These are phyloP conservation scores for Coemansia sp. DNA, from an alignment of 192 early-diverging fungal genomes.

Conservation along the genomic window DNA sequence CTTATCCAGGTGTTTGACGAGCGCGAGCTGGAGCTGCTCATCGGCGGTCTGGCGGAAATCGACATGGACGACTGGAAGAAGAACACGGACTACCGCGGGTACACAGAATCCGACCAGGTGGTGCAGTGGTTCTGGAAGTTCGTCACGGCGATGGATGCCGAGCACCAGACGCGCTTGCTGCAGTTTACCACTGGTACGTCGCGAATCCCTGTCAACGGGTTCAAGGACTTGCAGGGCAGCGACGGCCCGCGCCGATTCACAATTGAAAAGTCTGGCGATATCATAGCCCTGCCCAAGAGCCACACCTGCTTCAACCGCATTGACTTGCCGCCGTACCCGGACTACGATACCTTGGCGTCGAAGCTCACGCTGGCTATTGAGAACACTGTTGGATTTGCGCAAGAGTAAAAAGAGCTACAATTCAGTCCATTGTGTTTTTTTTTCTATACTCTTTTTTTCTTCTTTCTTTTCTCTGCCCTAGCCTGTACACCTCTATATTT, in stretches of 20 bases:
- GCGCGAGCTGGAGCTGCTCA: constrained; percentile 95
- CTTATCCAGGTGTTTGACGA: constrained; percentile 96
- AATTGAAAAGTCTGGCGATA: constrained; percentile 91
- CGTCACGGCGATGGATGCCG: constrained; percentile 81
- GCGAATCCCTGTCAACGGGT: constrained; percentile 97
- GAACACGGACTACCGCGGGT: constrained; percentile 96
- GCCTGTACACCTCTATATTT: constrained; percentile 3
- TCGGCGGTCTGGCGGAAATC: constrained; percentile 95
- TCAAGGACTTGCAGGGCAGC: constrained; percentile 96
- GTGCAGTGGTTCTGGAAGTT: constrained; percentile 98
- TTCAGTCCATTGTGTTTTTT: neutral
- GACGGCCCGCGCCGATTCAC: constrained; percentile 96
- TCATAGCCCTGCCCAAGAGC: constrained; percentile 82
- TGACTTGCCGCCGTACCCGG: constrained; percentile 91
- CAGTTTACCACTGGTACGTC: constrained; percentile 99
- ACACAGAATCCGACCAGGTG: constrained; percentile 95
- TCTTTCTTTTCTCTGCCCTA: neutral
- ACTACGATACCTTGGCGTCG: constrained; percentile 69
- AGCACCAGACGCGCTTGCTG: constrained; percentile 91
- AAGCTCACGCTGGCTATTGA: constrained; percentile 94
- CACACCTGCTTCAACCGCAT: constrained; percentile 99
- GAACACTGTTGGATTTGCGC: constrained; percentile 93
- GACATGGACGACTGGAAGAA: constrained; percentile 99
- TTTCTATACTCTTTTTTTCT: constrained; percentile 11
- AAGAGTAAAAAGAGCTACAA: constrained; percentile 62